A percentile compares a stretch with the other conserved stretches of the same genome.
These are phyloP conservation scores for Cryomyces minteri DNA, from an alignment of 495 filamentous ascomycete genomes.

Conservation along the genomic window DNA sequence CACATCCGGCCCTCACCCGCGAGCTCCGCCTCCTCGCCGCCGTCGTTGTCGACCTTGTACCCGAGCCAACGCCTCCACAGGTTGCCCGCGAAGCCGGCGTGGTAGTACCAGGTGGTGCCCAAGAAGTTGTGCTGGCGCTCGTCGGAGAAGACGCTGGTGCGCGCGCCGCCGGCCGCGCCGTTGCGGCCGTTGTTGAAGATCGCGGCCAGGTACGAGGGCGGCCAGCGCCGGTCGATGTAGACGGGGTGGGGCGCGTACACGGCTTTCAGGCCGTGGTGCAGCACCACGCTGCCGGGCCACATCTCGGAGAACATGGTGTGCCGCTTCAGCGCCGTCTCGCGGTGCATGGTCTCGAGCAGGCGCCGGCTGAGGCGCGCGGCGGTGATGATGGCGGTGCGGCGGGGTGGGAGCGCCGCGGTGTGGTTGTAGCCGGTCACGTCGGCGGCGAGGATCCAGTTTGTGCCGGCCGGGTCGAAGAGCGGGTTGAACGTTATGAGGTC, in stretches of 20 bases:
- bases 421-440: conserved; percentile 76
- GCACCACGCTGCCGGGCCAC: conserved; percentile 71
- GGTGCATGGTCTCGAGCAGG: conserved; percentile 75
- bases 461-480: conserved; percentile 77
- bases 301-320: conserved; percentile 93
- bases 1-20: conserved; percentile 34
- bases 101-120: conserved; percentile 89
- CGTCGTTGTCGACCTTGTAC: conserved; percentile 64
- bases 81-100: conserved; percentile 66
- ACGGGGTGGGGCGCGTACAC: conserved; percentile 86
- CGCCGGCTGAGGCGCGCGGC: conserved; percentile 65
- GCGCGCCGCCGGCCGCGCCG: conserved; percentile 54
- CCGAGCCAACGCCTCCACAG: conserved; percentile 82
- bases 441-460: conserved; percentile 69
- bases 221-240: conserved; percentile 84
- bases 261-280: conserved; percentile 91
- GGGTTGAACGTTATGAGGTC: conserved; percentile 90
- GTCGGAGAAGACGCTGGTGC: conserved; percentile 54
- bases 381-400: conserved; percentile 77
- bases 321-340: conserved; percentile 58
- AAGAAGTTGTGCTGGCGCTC: conserved; percentile 78
- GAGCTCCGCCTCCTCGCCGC: conserved; percentile 67
- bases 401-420: conserved; percentile 36
- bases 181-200: conserved; percentile 76
- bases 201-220: conserved; percentile 53